phyloP scores from a whole-genome alignment of 2,329 filamentous ascomycete species.

The Cercospora janseana region DNA sequence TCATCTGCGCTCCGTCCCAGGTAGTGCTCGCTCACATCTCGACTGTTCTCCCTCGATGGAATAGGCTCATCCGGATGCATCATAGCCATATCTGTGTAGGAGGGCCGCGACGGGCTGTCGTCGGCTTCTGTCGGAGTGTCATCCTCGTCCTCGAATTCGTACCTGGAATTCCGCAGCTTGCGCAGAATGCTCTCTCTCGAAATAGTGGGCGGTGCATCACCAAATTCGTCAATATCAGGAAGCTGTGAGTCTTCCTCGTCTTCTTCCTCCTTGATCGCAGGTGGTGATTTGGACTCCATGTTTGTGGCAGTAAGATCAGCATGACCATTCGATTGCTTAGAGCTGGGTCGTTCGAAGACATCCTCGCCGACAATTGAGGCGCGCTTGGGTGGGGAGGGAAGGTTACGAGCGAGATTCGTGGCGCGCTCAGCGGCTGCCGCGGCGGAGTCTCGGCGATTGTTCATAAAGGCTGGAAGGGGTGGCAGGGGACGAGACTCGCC shows the following conservation, averaged over 20 bases:
- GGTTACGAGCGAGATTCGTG: conserved; percentile 62
- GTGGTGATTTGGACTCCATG: conserved; percentile 29
- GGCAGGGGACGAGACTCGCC: conserved; percentile 81
- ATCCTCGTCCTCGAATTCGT: conserved; percentile 49
- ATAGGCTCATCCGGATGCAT: conserved; percentile 88
- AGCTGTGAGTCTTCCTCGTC: conserved; percentile 39
- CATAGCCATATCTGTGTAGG: conserved; percentile 50
- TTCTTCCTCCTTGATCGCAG: conserved; percentile 25
- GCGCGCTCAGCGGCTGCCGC: conserved; percentile 71
- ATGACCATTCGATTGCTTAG: conserved; percentile 45
- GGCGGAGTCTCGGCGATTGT: conserved; percentile 55
- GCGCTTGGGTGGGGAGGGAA: conserved; percentile 70
- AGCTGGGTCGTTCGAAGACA: conserved; percentile 23
- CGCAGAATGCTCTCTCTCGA: conserved; percentile 91
- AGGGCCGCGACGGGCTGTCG: conserved; percentile 26
- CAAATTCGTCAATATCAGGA: conserved; percentile 35
- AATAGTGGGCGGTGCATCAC: conserved; percentile 65
- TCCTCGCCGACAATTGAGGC: conserved; percentile 44
- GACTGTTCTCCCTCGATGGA: conserved; percentile 71
- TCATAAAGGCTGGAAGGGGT: conserved; percentile 69
- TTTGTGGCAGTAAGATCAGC: conserved; percentile 33
- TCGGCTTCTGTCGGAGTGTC: conserved; percentile 46
- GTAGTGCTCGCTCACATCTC: conserved; percentile 31
- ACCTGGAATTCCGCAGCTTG: conserved; percentile 68
- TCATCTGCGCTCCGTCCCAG: conserved; percentile 38